Evolutionary conservation across 345 rosid genomes (phyloP), one percentile per base, ranked within the genome.

Genomic region (Eucalyptus leucophloia): DNA sequence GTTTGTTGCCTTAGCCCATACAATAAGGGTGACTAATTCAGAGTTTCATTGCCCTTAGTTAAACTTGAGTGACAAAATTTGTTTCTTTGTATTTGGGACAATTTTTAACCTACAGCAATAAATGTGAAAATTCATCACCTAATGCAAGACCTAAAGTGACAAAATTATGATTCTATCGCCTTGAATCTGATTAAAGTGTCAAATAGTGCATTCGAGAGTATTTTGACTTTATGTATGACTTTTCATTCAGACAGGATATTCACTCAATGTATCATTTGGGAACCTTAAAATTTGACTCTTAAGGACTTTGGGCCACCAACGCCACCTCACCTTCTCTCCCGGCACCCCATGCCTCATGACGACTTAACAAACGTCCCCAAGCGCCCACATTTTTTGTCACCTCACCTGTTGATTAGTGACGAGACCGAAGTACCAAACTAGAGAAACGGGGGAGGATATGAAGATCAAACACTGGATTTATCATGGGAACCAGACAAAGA

Each of bases 361-460:
- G 1, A 58, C 65, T 58, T 58, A 58, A 58, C 65, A 12, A 26
- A 60, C 16, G 32, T 60, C 67, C 67, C 32, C 67, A 6, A 60
- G 32, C 16, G 7, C 65, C 65, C 65, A 26, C 65, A 58, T 26
- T 58, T 58, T 58, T 58, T 58, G 65, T 60, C 67, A 60, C 67
- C 67, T 26, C 32, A 60, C n/a, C 32, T 60, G 28, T 28, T 60
- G 67, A 60, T 60, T 28, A 1, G 67, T 28, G 67, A 49, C 86
- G 95, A 92, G 50, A 92, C 92, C 85, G 96, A 91, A 87, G 94
- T 92, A 89, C 99, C 98, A 93, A 98, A 97, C 92, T 97, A 97
- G 90, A 56, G 86, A 83, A 87, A 26, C n/a, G 85, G 77, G 87
- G 40, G 42, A 86, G 47, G 34, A 86, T n/a, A 13, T 85, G 87